Base-by-base conservation (phyloP, 768 basidiomycete species). In the Terana coerulea region DNA sequence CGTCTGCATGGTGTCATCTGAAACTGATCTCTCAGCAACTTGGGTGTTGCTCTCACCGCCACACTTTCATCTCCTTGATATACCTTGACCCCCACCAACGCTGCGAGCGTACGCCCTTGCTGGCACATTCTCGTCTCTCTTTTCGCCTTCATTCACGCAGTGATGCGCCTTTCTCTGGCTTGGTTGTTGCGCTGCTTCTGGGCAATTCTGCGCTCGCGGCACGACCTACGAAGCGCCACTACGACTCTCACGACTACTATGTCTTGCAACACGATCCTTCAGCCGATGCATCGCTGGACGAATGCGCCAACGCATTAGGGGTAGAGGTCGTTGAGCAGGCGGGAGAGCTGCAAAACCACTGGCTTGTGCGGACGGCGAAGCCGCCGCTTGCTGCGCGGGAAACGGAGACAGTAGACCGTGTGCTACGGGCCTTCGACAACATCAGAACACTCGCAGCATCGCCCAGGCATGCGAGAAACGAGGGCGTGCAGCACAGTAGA, bases 271-370 rank as follows among this genome's bases (percentile, higher is more conserved):
- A 88, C 61, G 68, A 76, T 59, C 80, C 88, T 39, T 60, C 63
- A 39, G 66, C 70, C 8, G 70, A 73, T 54, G 75, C 78, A 57
- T 76, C 83, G 58, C 76, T 89, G 54, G 68, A 69, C 50, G 82
- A 88, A 56, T 75, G 86, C 51, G 77, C 83, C 5, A 41, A 64
- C 6, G 66, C 72, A 0, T 75, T 98, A 10, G 84, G 83, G 12
- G 85, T 92, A 19, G 87, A 98, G 69, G 71, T 97, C 42, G 86
- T 98, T 51, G 91, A 95, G 64, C 87, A 81, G 59, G 86, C 84
- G 22, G 94, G 97, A 45, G 86, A 94, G 64, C 78, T 99, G 5
- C 64, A 68, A 25, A 74, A 91, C 49, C 78, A 89, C 69, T 99
- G 91, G 89, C 72, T 99, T 15, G 83, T 97, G 39, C 80, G 91